These are phyloP conservation scores for Fragaria iinumae DNA, from an alignment of 306 rosid genomes.

Conservation along the genomic window DNA sequence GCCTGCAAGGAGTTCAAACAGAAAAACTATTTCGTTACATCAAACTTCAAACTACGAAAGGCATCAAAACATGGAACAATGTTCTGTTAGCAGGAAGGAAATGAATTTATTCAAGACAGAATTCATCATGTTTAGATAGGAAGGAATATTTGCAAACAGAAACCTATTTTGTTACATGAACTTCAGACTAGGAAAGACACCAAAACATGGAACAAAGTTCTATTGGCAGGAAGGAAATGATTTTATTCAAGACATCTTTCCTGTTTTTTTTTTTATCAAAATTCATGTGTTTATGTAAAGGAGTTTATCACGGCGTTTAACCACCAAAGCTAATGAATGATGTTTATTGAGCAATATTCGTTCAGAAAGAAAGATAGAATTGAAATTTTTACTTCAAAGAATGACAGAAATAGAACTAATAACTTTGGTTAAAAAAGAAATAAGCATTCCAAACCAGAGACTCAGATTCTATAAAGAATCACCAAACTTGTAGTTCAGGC, in stretches of 20 bases:
- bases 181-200: not conserved
- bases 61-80: not conserved
- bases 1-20: not conserved
- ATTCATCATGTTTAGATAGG: not conserved
- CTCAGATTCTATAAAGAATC: not conserved
- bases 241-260: not conserved
- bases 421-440: not conserved
- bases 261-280: not conserved
- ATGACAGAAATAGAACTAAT: not conserved
- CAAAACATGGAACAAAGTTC: not conserved
- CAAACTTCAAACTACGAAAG: not conserved
- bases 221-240: not conserved
- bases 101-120: not conserved
- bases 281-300: not conserved
- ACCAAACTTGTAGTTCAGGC: conserved; percentile 9
- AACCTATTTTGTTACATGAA: not conserved
- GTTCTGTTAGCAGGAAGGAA: not conserved
- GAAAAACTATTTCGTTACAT: not conserved
- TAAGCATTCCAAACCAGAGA: not conserved
- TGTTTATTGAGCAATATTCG: not conserved
- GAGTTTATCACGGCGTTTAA: not conserved
- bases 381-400: not conserved
- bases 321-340: not conserved
- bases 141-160: not conserved
- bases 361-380: not conserved